Conservation (phyloP, 495 filamentous ascomycete species). For the Penicillium malachiteum region DNA sequence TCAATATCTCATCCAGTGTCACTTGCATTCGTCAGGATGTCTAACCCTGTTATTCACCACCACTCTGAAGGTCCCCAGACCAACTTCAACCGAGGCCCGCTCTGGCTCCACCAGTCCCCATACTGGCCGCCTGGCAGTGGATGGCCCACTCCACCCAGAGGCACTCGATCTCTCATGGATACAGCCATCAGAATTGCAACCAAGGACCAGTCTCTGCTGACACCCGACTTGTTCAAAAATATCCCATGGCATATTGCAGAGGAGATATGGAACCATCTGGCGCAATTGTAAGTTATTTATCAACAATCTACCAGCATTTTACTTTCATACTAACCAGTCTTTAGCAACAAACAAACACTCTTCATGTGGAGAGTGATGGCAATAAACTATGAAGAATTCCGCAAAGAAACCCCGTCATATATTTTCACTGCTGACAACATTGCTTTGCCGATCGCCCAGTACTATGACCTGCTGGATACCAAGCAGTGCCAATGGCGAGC, state of each 20-base stretch:
- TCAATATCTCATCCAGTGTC: no score
- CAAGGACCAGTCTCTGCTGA: not conserved
- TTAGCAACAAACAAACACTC: constrained; percentile 37
- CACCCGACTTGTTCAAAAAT: constrained; percentile 9
- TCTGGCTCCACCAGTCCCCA: constrained; percentile 7
- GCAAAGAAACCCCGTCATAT: constrained; percentile 19
- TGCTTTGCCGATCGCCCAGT: constrained; percentile 26
- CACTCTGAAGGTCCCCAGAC: not conserved
- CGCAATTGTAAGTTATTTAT: constrained; percentile 22
- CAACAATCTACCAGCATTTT: not conserved
- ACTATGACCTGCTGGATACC: constrained; percentile 34
- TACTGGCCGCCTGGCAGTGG: not conserved
- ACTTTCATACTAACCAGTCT: not conserved
- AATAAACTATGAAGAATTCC: constrained; percentile 34
- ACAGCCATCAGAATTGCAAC: not conserved
- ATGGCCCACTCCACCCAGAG: not conserved
- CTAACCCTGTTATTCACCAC: not conserved
- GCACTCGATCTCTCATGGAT: not conserved
- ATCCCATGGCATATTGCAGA: constrained; percentile 39
- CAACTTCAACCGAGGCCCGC: not conserved
- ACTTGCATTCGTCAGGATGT: not conserved
- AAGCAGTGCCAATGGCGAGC: constrained; percentile 30
- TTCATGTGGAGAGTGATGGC: constrained; percentile 47
- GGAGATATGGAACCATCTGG: constrained; percentile 41
- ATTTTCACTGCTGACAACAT: constrained; percentile 23